These are phyloP conservation scores for Trametes versicolor DNA, from an alignment of 1,284 basidiomycete genomes.

Conservation along the genomic window DNA sequence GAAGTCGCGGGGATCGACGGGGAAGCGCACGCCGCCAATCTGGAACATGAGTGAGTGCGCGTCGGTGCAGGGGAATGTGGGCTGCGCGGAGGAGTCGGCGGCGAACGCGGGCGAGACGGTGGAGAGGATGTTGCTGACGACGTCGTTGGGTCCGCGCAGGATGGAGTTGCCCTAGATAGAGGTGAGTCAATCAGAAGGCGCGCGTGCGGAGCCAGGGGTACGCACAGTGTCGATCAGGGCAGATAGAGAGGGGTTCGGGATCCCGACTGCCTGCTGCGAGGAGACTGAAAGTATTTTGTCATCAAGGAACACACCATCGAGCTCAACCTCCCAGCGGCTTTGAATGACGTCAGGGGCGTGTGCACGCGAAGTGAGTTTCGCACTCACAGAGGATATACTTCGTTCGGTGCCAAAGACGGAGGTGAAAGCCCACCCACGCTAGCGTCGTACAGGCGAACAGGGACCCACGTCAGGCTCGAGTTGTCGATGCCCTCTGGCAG, in stretches of 20 bases:
- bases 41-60: conserved; percentile 67
- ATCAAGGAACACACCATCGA: conserved; percentile 67
- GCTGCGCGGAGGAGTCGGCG: conserved; percentile 36
- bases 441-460: conserved; percentile 51
- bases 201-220: neutral
- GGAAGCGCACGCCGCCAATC: conserved; percentile 70
- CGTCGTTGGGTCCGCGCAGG: conserved; percentile 50
- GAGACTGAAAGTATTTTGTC: conserved; percentile 58
- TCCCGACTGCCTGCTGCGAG: conserved; percentile 46
- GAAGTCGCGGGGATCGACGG: conserved; percentile 75
- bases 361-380: neutral
- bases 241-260: conserved; percentile 48
- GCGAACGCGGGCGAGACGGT: conserved; percentile 48
- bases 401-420: conserved; percentile 47
- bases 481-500: conserved; percentile 51
- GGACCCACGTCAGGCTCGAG: conserved; percentile 53
- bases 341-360: neutral
- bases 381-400: conserved; percentile 48
- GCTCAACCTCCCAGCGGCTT: conserved; percentile 66
- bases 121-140: conserved; percentile 51
- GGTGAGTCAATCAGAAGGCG: conserved; percentile 6
- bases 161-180: conserved; percentile 49
- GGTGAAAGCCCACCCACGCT: conserved; percentile 49
- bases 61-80: conserved; percentile 53
- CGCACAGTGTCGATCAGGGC: conserved; percentile 65